phyloP scores from a whole-genome alignment of 1,284 basidiomycete species.

The Grifola frondosa region DNA sequence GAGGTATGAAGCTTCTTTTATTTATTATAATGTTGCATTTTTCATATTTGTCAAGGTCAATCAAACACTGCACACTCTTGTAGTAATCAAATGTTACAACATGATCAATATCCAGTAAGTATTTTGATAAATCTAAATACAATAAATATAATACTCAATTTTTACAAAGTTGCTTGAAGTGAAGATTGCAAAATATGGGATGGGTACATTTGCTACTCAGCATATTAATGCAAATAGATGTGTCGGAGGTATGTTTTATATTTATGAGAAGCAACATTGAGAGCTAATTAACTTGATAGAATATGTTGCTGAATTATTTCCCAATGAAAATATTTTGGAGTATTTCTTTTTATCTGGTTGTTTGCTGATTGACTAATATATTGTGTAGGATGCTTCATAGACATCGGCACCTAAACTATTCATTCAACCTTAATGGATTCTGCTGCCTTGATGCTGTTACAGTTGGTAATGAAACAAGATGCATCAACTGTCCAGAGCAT shows the following conservation, averaged over 20 bases:
- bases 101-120: constrained; percentile 6
- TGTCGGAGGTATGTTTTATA: constrained; percentile 37
- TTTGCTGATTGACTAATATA: constrained; percentile 1
- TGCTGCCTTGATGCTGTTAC: constrained; percentile 49
- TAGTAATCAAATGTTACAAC: constrained; percentile 12
- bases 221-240: constrained; percentile 30
- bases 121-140: background rate
- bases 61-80: constrained; percentile 7
- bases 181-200: constrained; percentile 38
- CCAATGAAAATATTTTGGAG: constrained; percentile 20
- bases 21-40: too few species aligned
- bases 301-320: constrained; percentile 45
- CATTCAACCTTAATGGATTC: constrained; percentile 47
- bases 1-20: background rate
- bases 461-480: constrained; percentile 57
- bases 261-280: background rate
- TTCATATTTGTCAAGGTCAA: background rate
- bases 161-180: constrained; percentile 32
- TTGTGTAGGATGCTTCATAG: constrained; percentile 31
- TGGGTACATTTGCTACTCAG: constrained; percentile 43
- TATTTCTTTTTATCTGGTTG: background rate
- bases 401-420: constrained; percentile 52
- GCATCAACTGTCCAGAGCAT: constrained; percentile 51
- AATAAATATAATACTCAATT: background rate
- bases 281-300: constrained; percentile 30